These are phyloP conservation scores for Moricandia moricandioides DNA, from an alignment of 345 rosid genomes.

Conservation along the genomic window DNA sequence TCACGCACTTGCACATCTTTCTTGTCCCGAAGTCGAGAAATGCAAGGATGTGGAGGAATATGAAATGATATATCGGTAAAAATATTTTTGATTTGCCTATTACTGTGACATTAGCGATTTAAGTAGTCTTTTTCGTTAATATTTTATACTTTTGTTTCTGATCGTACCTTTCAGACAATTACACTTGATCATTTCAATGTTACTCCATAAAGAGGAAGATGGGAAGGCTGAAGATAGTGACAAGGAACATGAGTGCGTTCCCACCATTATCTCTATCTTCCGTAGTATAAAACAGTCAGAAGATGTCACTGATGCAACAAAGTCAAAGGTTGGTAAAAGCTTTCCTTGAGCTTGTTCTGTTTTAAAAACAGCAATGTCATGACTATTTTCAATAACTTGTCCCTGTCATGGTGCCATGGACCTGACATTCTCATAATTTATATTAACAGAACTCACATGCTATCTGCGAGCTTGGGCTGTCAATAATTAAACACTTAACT, in stretches of 20 bases:
- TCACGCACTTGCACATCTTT: constrained; percentile 83
- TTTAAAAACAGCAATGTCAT: background rate
- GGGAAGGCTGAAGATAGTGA: constrained; percentile 58
- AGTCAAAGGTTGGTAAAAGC: constrained; percentile 64
- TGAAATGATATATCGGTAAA: constrained; percentile 76
- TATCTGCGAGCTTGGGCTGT: constrained; percentile 84
- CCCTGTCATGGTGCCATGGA: constrained; percentile 3
- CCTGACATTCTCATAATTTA: constrained; percentile 31
- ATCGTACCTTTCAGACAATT: constrained; percentile 58
- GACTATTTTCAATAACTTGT: constrained; percentile 4
- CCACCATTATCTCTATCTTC: constrained; percentile 53
- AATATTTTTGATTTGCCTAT: background rate
- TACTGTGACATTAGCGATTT: background rate
- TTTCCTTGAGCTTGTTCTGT: constrained; percentile 18
- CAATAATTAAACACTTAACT: constrained; percentile 54
- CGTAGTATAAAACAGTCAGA: constrained; percentile 65
- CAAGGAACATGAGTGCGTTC: constrained; percentile 58
- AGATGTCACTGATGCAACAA: constrained; percentile 66
- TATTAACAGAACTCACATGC: constrained; percentile 80
- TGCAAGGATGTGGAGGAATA: constrained; percentile 82
- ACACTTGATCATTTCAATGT: constrained; percentile 59
- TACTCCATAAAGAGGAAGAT: constrained; percentile 83
- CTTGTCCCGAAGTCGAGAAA: constrained; percentile 70
- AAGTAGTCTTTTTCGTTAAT: background rate
- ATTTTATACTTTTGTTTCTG: background rate